These are phyloP conservation scores for Cornus florida DNA, from an alignment of 148 eudicot species.

Conservation along the genomic window DNA sequence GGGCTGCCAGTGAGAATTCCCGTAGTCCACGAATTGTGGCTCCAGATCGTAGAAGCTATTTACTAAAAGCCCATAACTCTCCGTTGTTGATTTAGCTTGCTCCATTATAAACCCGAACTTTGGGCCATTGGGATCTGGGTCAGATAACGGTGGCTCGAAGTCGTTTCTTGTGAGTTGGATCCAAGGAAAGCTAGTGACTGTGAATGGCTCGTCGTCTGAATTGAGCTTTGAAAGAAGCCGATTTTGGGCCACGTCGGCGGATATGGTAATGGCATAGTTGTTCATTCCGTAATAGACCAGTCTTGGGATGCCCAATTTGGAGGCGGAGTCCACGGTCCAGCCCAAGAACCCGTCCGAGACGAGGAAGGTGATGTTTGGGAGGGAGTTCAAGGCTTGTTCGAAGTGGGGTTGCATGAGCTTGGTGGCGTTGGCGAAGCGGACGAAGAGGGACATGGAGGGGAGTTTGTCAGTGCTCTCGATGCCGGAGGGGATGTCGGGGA, in stretches of 20 bases:
- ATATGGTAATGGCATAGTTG: not conserved
- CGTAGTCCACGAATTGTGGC: slow-evolving; percentile 32
- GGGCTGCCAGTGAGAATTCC: slow-evolving; percentile 17
- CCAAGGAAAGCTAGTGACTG: slow-evolving; percentile 46
- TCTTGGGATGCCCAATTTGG: not conserved
- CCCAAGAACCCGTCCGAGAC: not conserved
- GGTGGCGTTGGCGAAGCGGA: slow-evolving; percentile 36
- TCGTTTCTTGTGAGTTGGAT: slow-evolving; percentile 50
- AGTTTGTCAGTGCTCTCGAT: slow-evolving; percentile 71
- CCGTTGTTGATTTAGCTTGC: slow-evolving; percentile 1
- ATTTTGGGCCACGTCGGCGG: not conserved
- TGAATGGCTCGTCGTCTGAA: slow-evolving; percentile 36
- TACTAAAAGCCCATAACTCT: slow-evolving; percentile 44
- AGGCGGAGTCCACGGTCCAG: not conserved
- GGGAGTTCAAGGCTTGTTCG: not conserved
- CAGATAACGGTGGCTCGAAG: slow-evolving; percentile 27
- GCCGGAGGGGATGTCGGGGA: slow-evolving; percentile 30
- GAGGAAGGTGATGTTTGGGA: not conserved
- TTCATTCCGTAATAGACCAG: not conserved
- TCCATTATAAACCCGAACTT: slow-evolving; percentile 32
- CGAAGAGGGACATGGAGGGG: slow-evolving; percentile 59
- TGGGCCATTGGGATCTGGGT: slow-evolving; percentile 39
- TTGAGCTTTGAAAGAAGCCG: slow-evolving; percentile 21
- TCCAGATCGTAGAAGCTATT: slow-evolving; percentile 69
- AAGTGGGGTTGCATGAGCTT: slow-evolving; percentile 38